Evolutionary conservation across 306 rosid genomes (phyloP).

Genomic region (Sophora flavescens): DNA sequence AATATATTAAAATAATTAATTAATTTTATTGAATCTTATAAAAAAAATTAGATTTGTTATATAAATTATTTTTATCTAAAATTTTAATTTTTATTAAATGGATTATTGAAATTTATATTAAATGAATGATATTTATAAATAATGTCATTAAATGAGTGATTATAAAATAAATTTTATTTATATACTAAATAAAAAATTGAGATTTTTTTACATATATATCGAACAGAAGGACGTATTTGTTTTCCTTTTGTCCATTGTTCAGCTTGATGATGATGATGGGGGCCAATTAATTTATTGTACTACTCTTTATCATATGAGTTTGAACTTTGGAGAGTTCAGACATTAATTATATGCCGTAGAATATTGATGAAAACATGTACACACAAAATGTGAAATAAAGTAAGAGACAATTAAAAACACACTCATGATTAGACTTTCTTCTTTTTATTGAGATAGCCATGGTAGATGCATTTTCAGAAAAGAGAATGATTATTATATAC

Average conservation of each 20-base stretch:
- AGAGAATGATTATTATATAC: background rate
- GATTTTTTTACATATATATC: no score
- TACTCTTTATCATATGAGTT: constrained; percentile 16
- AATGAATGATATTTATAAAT: no score
- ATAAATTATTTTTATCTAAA: no score
- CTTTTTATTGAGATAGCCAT: background rate
- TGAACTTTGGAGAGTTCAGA: background rate
- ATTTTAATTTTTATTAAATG: no score
- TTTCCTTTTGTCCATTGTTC: background rate
- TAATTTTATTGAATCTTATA: no score
- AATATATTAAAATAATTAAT: background rate
- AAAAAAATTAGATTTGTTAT: no score
- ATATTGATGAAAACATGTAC: background rate
- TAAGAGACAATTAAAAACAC: background rate
- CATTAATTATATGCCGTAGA: background rate
- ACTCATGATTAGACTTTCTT: background rate
- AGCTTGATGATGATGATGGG: background rate
- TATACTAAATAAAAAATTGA: no score
- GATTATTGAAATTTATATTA: no score
- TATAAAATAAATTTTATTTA: no score
- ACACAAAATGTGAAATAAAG: constrained; percentile 11
- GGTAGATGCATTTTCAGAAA: background rate
- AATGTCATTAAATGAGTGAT: no score
- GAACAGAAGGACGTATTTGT: background rate
- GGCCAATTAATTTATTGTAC: background rate